Conservation (phyloP, 257 asterid species). For the Scutellaria galericulata region DNA sequence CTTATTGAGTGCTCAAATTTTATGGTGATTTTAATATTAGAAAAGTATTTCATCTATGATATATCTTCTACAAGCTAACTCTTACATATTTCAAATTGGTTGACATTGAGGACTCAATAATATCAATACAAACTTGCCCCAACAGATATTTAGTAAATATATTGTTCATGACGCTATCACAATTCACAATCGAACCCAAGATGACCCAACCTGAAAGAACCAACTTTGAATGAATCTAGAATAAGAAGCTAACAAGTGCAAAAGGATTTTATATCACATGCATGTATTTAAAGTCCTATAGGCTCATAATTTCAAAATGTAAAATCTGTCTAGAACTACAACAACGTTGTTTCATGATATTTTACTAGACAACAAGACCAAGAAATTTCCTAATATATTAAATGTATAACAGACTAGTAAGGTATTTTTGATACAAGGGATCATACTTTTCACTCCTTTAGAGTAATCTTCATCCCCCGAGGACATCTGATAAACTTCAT, state of each 20-base stretch:
- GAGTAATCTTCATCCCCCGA: constrained; percentile 86
- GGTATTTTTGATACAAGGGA: constrained; percentile 2
- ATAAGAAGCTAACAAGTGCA: constrained; percentile 6
- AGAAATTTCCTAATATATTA: neutral
- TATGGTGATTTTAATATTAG: neutral
- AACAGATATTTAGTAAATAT: neutral
- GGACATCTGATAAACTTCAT: constrained; percentile 71
- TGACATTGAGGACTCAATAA: constrained; percentile 10
- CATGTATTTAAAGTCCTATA: neutral
- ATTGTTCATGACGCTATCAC: neutral
- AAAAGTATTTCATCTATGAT: neutral
- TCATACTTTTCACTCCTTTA: constrained; percentile 89
- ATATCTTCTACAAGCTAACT: neutral
- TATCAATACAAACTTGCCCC: constrained; percentile 3
- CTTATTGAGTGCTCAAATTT: neutral
- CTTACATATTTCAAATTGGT: neutral
- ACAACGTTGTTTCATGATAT: neutral
- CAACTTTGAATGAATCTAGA: neutral
- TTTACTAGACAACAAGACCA: constrained; percentile 8
- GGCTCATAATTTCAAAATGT: neutral
- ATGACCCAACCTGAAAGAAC: neutral
- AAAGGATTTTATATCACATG: neutral
- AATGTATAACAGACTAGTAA: constrained; percentile 9
- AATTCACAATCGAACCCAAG: neutral
- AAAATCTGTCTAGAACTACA: constrained; percentile 1